phyloP scores from a whole-genome alignment of 1,284 basidiomycete genomes.

The Jaminaea rosea region DNA sequence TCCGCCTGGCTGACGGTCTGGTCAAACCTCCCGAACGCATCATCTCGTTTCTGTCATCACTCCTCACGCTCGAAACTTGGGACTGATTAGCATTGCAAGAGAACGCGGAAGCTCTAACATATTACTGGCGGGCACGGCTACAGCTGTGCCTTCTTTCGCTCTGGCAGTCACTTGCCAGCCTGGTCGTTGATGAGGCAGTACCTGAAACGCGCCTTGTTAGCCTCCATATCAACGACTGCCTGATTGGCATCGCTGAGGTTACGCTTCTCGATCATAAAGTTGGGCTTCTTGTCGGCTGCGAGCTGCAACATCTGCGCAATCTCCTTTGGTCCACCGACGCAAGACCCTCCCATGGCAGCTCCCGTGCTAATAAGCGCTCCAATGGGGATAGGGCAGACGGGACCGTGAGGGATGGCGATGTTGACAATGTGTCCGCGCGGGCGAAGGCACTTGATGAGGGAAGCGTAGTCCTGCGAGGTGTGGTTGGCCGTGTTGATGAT shows the following conservation, averaged over 20 bases:
- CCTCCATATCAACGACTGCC: conserved; percentile 28
- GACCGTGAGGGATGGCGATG: conserved; percentile 47
- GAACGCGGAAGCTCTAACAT: too few species aligned
- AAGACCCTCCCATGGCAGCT: conserved; percentile 31
- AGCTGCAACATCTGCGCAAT: conserved; percentile 43
- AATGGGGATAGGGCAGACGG: conserved; percentile 31
- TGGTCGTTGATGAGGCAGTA: conserved; percentile 52
- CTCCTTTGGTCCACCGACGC: conserved; percentile 41
- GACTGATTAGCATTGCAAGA: too few species aligned
- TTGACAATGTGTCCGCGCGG: conserved; percentile 48
- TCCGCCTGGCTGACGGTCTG: too few species aligned
- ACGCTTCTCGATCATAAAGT: conserved; percentile 27
- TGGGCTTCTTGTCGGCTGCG: conserved; percentile 26
- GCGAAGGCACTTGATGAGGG: conserved; percentile 48
- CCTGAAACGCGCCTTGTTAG: conserved; percentile 47
- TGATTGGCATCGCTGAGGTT: conserved; percentile 32
- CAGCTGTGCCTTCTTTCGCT: too few species aligned
- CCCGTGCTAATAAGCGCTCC: conserved; percentile 18
- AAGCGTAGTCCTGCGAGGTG: conserved; percentile 45
- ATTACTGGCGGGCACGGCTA: too few species aligned
- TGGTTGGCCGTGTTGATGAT: conserved; percentile 50
- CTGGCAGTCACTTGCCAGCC: too few species aligned
- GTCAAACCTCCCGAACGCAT: too few species aligned
- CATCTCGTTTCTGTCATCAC: too few species aligned
- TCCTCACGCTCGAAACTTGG: too few species aligned